These are phyloP conservation scores for Colletotrichum sp. DNA, from an alignment of 2,329 filamentous ascomycete species.

Conservation along the genomic window DNA sequence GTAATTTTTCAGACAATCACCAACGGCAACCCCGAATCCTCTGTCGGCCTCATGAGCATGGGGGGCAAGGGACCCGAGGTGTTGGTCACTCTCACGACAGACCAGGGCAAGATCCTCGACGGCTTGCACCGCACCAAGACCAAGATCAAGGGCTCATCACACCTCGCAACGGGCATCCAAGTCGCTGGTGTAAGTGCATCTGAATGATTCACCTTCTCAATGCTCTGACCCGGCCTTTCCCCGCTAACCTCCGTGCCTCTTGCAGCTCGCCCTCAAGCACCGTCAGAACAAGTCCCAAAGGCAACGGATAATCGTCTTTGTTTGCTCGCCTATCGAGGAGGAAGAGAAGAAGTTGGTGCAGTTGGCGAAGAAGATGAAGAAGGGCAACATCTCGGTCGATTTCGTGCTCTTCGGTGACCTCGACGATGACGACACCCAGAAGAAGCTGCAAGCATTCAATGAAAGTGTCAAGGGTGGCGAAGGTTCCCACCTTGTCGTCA, in stretches of 20 bases:
- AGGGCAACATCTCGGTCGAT: conserved; percentile 92
- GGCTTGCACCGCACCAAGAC: conserved; percentile 86
- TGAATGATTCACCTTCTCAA: neutral
- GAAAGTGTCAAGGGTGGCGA: conserved; percentile 91
- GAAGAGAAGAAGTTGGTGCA: conserved; percentile 87
- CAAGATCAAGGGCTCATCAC: conserved; percentile 88
- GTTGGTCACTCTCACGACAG: conserved; percentile 92
- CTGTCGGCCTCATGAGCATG: conserved; percentile 98
- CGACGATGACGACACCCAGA: conserved; percentile 84
- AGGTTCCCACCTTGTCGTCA: conserved; percentile 87
- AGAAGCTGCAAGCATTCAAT: conserved; percentile 94
- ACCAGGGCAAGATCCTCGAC: conserved; percentile 94
- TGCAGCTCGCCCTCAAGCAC: conserved; percentile 92
- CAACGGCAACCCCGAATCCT: conserved; percentile 93
- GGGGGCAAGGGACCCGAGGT: conserved; percentile 97
- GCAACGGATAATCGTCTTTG: conserved; percentile 96
- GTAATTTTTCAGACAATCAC: conserved; percentile 97
- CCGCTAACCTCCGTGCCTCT: conserved; percentile 25
- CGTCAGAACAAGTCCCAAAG: conserved; percentile 97
- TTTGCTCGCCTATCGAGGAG: conserved; percentile 90
- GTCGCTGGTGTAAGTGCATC: conserved; percentile 79
- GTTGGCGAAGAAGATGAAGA: conserved; percentile 98
- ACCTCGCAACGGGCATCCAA: conserved; percentile 93
- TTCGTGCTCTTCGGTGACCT: conserved; percentile 95
- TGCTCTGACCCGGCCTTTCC: conserved; percentile 9